Base-by-base conservation (phyloP, 352 stramenopile species). In the Thraustotheca clavata region DNA sequence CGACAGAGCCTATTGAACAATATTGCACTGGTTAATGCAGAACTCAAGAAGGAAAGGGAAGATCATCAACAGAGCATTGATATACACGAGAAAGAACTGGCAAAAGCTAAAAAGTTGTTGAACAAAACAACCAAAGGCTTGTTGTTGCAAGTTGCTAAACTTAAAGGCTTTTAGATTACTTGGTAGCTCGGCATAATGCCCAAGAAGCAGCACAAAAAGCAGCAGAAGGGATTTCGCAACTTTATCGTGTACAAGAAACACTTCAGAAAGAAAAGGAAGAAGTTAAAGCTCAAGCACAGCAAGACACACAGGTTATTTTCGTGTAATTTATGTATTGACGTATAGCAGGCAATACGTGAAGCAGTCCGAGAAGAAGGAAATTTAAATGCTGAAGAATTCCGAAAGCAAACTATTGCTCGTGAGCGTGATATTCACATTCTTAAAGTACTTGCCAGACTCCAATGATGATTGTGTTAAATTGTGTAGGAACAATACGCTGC, bases 371-470 rank as follows among this genome's bases (percentile, higher is more conserved):
- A 86, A 34, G 82, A 91, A 62, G 72, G 77, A 31, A 77, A 79
- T 9, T 74, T 78, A 35, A 81, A 69, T 18, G 76, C 77, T 0
- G 59, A 86, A 43, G 71, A 87, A 46, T 76, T 87, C 14, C 73
- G 78, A 5, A 74, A 74, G 26, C 77, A 91, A 54, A 71, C 80
- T 0, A 43, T 84, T n/a, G 69, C 77, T 0, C 54, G 74, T 5
- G 83, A 93, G 36, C 76, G 83, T 3, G 83, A 91, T 32, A 67
- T 91, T 22, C 69, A 76, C 35, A 88, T 90, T 50, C 69, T 90
- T 9, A 85, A 82, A 29, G 59, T 62, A 20, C 0, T n/a, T 9
- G 14, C 11, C 0, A 49, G 29, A 8, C n/a, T 33, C 33, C 49
- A 16, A 29, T 14, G 5, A 32, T 36, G 5, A 5, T 18, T 20